Conservation (phyloP, 306 rosid species). For the Cicer pinnatifidum region DNA sequence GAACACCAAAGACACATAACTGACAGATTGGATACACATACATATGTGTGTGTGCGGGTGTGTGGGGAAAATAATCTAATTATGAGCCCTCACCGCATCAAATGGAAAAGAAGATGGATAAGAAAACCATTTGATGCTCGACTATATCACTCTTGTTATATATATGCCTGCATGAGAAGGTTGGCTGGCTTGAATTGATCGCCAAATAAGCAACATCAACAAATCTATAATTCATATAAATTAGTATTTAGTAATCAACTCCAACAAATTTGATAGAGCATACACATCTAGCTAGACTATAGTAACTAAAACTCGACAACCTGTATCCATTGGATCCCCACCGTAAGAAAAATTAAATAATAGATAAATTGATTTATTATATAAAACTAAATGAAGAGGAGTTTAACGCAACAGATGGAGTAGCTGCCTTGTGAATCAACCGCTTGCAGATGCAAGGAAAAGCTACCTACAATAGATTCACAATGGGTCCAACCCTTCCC, state of each 20-base stretch:
- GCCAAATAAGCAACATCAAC: neutral
- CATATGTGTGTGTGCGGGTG: neutral
- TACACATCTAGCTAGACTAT: neutral
- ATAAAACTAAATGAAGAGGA: neutral
- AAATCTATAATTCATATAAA: neutral
- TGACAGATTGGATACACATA: neutral
- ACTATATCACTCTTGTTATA: conserved; percentile 20
- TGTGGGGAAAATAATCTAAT: neutral
- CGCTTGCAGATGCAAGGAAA: neutral
- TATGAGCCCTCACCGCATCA: conserved; percentile 28
- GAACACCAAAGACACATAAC: conserved; percentile 1
- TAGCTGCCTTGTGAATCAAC: neutral
- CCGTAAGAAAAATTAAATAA: conserved; percentile 15
- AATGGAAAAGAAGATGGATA: conserved; percentile 19
- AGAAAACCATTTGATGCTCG: conserved; percentile 31
- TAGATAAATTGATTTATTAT: neutral
- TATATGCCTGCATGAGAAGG: conserved; percentile 16
- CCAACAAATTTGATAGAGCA: neutral
- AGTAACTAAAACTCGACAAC: conserved; percentile 32
- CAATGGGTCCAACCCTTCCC: neutral
- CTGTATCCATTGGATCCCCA: conserved; percentile 1
- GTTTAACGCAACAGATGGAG: neutral
- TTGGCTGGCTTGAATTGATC: conserved; percentile 26
- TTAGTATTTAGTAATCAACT: neutral
- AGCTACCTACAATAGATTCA: neutral